These are phyloP conservation scores for Lactarius akahatsu DNA, from an alignment of 768 basidiomycete genomes.

Conservation along the genomic window DNA sequence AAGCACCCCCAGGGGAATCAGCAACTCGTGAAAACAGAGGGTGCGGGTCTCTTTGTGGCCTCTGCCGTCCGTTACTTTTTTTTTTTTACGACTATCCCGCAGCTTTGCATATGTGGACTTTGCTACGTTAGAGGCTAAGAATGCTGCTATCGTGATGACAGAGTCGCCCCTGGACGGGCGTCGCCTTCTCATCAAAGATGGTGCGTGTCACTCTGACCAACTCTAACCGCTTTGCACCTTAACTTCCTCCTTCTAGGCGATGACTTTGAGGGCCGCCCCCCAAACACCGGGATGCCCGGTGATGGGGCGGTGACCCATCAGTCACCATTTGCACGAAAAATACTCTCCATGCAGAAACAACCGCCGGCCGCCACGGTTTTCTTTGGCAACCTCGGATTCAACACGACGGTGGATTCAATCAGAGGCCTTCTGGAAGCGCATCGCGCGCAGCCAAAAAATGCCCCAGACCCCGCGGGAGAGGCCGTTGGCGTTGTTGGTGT, in stretches of 20 bases:
- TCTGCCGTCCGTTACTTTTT: background rate
- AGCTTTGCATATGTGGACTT: conserved; percentile 99
- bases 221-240: background rate
- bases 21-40: conserved; percentile 71
- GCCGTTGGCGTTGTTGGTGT: background rate
- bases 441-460: conserved; percentile 40
- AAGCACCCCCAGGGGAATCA: conserved; percentile 39
- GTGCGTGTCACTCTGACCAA: conserved; percentile 42
- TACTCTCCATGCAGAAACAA: conserved; percentile 76
- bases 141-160: conserved; percentile 71
- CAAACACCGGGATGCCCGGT: conserved; percentile 39
- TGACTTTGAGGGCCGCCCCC: conserved; percentile 70
- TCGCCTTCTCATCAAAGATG: conserved; percentile 90
- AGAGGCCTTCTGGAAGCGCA: conserved; percentile 73
- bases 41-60: conserved; percentile 36
- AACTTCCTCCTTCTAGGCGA: conserved; percentile 48
- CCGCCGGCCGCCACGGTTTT: conserved; percentile 84
- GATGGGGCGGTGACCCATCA: conserved; percentile 37
- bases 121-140: conserved; percentile 69
- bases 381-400: conserved; percentile 90
- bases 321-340: conserved; percentile 75
- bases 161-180: conserved; percentile 84
- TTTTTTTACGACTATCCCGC: background rate
- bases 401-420: conserved; percentile 77
- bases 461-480: conserved; percentile 14